Conservation (phyloP, 768 basidiomycete species). For the Auriculariales sp. region DNA sequence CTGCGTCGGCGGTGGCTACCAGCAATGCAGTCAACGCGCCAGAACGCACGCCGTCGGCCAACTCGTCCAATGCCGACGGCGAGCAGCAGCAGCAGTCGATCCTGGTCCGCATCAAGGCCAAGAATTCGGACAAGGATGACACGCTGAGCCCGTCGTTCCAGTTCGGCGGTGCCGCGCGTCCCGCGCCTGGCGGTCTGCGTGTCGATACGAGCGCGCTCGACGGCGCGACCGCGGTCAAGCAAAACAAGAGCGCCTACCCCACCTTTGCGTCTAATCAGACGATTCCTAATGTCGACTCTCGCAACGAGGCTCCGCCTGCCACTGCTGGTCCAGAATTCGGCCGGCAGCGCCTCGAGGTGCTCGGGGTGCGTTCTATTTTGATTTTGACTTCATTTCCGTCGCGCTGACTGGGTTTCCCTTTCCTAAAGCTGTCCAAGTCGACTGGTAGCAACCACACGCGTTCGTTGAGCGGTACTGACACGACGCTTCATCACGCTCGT, state of each 20-base stretch:
- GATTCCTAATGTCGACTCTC: constrained; percentile 40
- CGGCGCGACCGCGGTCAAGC: constrained; percentile 31
- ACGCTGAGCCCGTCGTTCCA: constrained; percentile 29
- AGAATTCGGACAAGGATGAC: constrained; percentile 8
- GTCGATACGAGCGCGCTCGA: constrained; percentile 58
- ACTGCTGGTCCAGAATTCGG: constrained; percentile 80
- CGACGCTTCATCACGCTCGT: background rate
- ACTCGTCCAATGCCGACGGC: background rate
- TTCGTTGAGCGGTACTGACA: background rate
- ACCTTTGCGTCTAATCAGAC: constrained; percentile 31
- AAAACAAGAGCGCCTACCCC: constrained; percentile 81
- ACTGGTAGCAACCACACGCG: background rate
- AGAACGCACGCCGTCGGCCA: constrained; percentile 1
- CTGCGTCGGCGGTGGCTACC: constrained; percentile 4
- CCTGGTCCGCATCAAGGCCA: constrained; percentile 14
- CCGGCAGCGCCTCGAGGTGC: constrained; percentile 26
- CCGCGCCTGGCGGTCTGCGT: constrained; percentile 54
- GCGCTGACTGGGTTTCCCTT: background rate
- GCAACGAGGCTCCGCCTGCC: constrained; percentile 60
- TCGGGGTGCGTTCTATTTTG: background rate
- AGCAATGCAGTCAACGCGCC: constrained; percentile 2
- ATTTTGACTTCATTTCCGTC: background rate
- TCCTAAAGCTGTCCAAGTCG: background rate
- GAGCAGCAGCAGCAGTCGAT: background rate
- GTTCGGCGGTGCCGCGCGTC: constrained; percentile 49